Evolutionary conservation across 2,329 filamentous ascomycete genomes (phyloP).

Genomic region (Ascochyta pisi): DNA sequence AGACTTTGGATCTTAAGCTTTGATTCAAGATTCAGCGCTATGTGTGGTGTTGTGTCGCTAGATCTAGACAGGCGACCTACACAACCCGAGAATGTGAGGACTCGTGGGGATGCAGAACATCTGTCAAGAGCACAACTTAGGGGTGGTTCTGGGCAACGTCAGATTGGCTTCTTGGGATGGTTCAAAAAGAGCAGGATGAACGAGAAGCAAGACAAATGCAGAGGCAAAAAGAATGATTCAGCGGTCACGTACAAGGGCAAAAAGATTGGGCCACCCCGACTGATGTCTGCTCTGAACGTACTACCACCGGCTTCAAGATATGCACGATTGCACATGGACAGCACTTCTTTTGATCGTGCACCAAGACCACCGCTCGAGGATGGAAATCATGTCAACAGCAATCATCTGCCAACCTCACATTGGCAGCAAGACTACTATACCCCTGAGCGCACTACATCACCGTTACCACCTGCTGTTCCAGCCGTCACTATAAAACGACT

Average conservation of each 20-base stretch:
- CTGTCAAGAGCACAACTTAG: neutral
- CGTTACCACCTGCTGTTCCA: neutral
- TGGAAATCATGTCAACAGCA: neutral
- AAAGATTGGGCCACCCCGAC: constrained; percentile 1
- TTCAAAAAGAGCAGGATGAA: neutral
- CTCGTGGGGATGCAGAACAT: neutral
- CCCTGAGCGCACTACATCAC: neutral
- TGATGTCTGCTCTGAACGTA: neutral
- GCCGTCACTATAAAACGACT: neutral
- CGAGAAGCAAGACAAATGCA: neutral
- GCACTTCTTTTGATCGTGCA: neutral
- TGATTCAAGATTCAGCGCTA: neutral
- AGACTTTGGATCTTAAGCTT: neutral
- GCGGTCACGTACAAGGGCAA: neutral
- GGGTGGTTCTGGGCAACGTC: neutral
- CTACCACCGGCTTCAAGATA: constrained; percentile 2
- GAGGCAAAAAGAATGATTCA: neutral
- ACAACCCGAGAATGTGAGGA: neutral
- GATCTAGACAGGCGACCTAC: neutral
- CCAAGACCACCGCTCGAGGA: neutral
- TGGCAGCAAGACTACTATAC: too few species aligned
- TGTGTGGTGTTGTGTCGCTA: neutral
- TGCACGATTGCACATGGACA: too few species aligned
- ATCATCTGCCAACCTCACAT: neutral
- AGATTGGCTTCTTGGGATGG: neutral